phyloP scores from a whole-genome alignment of 2,329 filamentous ascomycete species.

The Microthyrium microscopicum region DNA sequence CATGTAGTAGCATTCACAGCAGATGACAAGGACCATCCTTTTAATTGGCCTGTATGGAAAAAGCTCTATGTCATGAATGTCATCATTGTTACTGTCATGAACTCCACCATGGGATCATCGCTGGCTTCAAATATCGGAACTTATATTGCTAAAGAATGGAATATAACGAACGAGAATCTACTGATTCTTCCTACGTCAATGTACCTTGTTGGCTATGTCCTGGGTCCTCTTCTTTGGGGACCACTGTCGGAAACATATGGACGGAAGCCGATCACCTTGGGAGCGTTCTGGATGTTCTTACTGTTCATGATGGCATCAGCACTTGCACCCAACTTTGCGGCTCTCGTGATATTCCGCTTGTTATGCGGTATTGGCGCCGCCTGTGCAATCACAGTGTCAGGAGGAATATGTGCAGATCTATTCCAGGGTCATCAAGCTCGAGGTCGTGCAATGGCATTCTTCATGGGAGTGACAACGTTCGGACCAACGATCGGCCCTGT shows the following conservation, averaged over 20 bases:
- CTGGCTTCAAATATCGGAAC: conserved; percentile 47
- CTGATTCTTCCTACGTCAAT: conserved; percentile 33
- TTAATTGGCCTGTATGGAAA: conserved; percentile 26
- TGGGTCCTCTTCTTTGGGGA: conserved; percentile 27
- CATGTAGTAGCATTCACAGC: conserved; percentile 22
- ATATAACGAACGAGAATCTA: conserved; percentile 28
- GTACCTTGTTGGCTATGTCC: conserved; percentile 31
- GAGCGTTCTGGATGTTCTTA: conserved; percentile 31
- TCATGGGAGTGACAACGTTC: conserved; percentile 49
- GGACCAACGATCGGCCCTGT: conserved; percentile 52
- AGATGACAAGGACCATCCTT: conserved; percentile 24
- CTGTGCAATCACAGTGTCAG: conserved; percentile 40
- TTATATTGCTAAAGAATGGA: conserved; percentile 40
- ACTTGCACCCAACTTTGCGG: conserved; percentile 26
- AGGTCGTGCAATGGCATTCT: conserved; percentile 44
- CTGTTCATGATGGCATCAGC: conserved; percentile 29
- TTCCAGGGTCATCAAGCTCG: conserved; percentile 39
- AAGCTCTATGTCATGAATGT: conserved; percentile 39
- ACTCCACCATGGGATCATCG: conserved; percentile 49
- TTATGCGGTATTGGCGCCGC: conserved; percentile 27
- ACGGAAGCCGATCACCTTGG: conserved; percentile 30
- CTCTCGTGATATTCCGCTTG: conserved; percentile 27
- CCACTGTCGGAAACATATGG: conserved; percentile 29
- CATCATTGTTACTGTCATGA: conserved; percentile 44
- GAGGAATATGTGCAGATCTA: conserved; percentile 48